Percentiles rank a stretch among this genome's conserved stretches.
Conservation (phyloP, 164 flowering plant genomes). For the Stephania cephalantha region DNA sequence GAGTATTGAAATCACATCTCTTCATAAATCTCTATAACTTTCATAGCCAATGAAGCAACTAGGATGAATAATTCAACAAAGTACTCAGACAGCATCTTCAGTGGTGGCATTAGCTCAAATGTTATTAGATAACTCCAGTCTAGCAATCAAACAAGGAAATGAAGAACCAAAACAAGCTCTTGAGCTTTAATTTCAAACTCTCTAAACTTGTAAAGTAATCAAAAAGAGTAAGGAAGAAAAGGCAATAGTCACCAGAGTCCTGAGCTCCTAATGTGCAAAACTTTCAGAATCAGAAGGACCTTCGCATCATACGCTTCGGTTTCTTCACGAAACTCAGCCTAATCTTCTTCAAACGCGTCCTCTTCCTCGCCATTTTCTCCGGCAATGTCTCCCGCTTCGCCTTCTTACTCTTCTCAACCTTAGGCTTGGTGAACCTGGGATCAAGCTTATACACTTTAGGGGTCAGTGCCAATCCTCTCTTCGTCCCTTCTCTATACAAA, state of each 20-base stretch:
- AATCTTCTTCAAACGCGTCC: slow-evolving; percentile 56
- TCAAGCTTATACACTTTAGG: slow-evolving; percentile 61
- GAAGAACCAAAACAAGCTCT: not conserved
- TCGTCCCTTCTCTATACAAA: slow-evolving; percentile 57
- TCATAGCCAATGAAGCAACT: no score
- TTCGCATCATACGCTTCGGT: slow-evolving; percentile 49
- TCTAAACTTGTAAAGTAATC: slow-evolving; percentile 1
- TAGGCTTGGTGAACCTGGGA: slow-evolving; percentile 47
- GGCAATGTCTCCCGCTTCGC: slow-evolving; percentile 81
- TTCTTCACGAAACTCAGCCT: slow-evolving; percentile 89
- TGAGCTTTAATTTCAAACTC: slow-evolving; percentile 1
- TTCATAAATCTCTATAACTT: no score
- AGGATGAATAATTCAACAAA: no score
- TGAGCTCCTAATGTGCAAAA: not conserved
- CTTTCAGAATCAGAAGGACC: slow-evolving; percentile 33
- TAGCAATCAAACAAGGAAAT: not conserved
- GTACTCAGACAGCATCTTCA: no score
- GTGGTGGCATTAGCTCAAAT: not conserved
- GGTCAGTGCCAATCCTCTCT: slow-evolving; percentile 42
- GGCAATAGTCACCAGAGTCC: not conserved
- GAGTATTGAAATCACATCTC: no score
- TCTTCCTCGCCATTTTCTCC: slow-evolving; percentile 89
- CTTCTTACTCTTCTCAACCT: slow-evolving; percentile 51
- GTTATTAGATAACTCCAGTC: not conserved
- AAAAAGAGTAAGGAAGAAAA: not conserved